Percentiles rank a stretch among this genome's conserved stretches.
Conservation (phyloP, 1,284 basidiomycete species). For the Phylloboletellus chloephorus region DNA sequence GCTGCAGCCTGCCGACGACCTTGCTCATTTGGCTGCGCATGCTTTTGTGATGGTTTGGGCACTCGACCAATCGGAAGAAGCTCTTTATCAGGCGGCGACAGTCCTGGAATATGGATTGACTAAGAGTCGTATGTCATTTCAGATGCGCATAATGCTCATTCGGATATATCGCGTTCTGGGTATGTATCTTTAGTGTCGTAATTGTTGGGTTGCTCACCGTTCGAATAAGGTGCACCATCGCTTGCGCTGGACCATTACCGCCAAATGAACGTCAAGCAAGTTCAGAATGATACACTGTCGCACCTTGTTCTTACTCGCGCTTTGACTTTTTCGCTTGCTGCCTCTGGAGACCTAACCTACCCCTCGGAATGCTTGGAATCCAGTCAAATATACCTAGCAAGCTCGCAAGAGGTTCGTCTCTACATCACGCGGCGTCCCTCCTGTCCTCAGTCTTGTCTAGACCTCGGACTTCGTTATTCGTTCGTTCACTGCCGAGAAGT, state of each 20-base stretch:
- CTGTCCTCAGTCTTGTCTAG: slow-evolving; percentile 35
- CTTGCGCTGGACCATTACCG: slow-evolving; percentile 73
- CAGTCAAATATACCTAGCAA: slow-evolving; percentile 72
- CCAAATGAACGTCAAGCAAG: slow-evolving; percentile 68
- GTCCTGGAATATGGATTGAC: slow-evolving; percentile 67
- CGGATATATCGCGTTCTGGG: slow-evolving; percentile 77
- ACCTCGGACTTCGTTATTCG: slow-evolving; percentile 74
- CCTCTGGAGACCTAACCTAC: slow-evolving; percentile 65
- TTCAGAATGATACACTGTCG: slow-evolving; percentile 81
- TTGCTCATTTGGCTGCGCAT: slow-evolving; percentile 70
- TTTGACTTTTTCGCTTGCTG: slow-evolving; percentile 73
- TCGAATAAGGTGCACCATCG: slow-evolving; percentile 54
- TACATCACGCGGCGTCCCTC: slow-evolving; percentile 2
- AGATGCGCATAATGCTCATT: slow-evolving; percentile 68
- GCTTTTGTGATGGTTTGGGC: slow-evolving; percentile 63
- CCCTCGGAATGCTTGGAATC: slow-evolving; percentile 69
- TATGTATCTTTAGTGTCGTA: slow-evolving; percentile 23
- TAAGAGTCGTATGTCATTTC: slow-evolving; percentile 75
- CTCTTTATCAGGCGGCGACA: slow-evolving; percentile 58
- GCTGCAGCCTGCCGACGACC: slow-evolving; percentile 83
- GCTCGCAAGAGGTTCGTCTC: slow-evolving; percentile 61
- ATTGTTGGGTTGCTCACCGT: slow-evolving; percentile 4
- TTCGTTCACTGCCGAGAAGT: slow-evolving; percentile 72
- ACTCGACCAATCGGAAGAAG: slow-evolving; percentile 46
- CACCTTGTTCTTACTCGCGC: slow-evolving; percentile 73